phyloP scores from a whole-genome alignment of 2,329 filamentous ascomycete genomes.

The Triangularia verruculosa region DNA sequence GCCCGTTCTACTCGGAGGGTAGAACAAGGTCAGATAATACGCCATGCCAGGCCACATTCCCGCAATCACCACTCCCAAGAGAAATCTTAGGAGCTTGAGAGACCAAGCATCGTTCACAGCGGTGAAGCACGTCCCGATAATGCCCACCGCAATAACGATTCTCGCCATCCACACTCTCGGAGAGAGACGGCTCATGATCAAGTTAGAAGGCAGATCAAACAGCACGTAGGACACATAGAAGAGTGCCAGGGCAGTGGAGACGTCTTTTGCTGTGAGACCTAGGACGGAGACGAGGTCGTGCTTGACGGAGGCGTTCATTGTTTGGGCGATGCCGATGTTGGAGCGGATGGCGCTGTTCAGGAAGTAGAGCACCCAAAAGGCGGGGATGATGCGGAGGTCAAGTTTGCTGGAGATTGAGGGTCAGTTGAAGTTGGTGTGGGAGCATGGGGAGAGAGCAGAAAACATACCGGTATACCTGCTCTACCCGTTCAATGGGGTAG shows the following conservation, averaged over 20 bases:
- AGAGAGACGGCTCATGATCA: constrained; percentile 81
- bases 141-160: constrained; percentile 81
- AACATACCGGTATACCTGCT: constrained; percentile 49
- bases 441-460: constrained; percentile 2
- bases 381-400: constrained; percentile 60
- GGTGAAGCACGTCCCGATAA: constrained; percentile 80
- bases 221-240: constrained; percentile 93
- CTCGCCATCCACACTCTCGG: constrained; percentile 89
- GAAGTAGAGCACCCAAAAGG: constrained; percentile 90
- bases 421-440: background rate
- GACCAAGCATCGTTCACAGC: constrained; percentile 82
- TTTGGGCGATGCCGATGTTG: constrained; percentile 91
- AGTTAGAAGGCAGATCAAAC: constrained; percentile 84
- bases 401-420: constrained; percentile 42
- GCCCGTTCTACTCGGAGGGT: constrained; percentile 79
- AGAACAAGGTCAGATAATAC: constrained; percentile 88
- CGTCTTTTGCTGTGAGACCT: constrained; percentile 67
- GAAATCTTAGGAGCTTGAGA: constrained; percentile 79
- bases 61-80: constrained; percentile 83
- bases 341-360: constrained; percentile 88
- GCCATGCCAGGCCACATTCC: constrained; percentile 97
- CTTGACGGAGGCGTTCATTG: constrained; percentile 71
- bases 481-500: constrained; percentile 51
- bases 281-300: constrained; percentile 76
- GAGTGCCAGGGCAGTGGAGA: constrained; percentile 78